Percentiles rank a stretch among this genome's conserved stretches.
Evolutionary conservation across 1,284 basidiomycete genomes (phyloP).

Genomic region (Athelia psychrophila): DNA sequence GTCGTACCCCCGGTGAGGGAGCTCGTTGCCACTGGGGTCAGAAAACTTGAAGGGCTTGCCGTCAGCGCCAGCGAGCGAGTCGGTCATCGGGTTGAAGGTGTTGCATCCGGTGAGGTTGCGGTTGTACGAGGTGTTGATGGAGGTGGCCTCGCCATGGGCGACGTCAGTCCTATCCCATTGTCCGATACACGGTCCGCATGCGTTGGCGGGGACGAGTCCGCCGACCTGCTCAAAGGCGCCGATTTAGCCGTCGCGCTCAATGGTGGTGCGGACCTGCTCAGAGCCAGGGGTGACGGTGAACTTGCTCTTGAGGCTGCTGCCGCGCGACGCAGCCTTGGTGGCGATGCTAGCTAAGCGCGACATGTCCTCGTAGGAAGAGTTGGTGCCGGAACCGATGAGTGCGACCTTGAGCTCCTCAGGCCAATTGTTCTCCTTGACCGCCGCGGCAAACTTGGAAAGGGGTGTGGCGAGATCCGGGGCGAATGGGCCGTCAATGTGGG

Average conservation of each 20-base stretch:
- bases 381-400: constrained; percentile 99
- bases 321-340: constrained; percentile 83
- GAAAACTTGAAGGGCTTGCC: constrained; percentile 99
- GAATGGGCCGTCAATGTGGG: constrained; percentile 99
- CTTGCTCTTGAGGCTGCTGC: constrained; percentile 87
- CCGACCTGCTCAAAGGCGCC: constrained; percentile 84
- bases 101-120: constrained; percentile 99
- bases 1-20: constrained; percentile 95
- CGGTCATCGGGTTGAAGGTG: constrained; percentile 96
- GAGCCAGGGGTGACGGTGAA: constrained; percentile 99
- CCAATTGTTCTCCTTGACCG: constrained; percentile 96
- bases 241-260: constrained; percentile 94
- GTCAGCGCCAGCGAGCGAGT: constrained; percentile 85
- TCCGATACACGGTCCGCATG: constrained; percentile 98
- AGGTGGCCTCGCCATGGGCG: constrained; percentile 95
- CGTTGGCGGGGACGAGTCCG: constrained; percentile 95
- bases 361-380: constrained; percentile 99
- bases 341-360: constrained; percentile 95
- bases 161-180: constrained; percentile 98
- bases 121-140: constrained; percentile 97
- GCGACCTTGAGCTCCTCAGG: constrained; percentile 96
- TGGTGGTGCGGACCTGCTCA: constrained; percentile 97
- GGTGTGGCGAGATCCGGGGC: constrained; percentile 96
- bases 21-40: constrained; percentile 86
- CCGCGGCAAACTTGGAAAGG: constrained; percentile 91